These are phyloP conservation scores for Amauroascus verrucosus DNA, from an alignment of 2,329 filamentous ascomycete species.

Conservation along the genomic window DNA sequence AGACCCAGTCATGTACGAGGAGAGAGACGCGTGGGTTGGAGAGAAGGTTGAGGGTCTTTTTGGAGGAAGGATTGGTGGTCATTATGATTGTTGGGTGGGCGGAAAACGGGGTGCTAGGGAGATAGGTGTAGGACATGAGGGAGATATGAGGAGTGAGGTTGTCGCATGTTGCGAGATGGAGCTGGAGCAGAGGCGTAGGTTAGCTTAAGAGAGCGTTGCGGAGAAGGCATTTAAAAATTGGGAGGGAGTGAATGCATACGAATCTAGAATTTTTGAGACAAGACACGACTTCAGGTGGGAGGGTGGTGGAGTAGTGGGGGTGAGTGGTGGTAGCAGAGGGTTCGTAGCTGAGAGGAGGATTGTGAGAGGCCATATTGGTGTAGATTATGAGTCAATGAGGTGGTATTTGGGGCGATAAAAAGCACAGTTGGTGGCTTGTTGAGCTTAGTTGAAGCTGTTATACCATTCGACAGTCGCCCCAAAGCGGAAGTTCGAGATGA, in stretches of 20 bases:
- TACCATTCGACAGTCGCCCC: no score
- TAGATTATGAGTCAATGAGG: not conserved
- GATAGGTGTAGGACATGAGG: slow-evolving; percentile 98
- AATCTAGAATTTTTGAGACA: slow-evolving; percentile 93
- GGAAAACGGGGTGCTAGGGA: slow-evolving; percentile 63
- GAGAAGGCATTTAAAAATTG: not conserved
- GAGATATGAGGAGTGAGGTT: slow-evolving; percentile 80
- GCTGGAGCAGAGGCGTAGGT: slow-evolving; percentile 43
- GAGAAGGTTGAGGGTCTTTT: slow-evolving; percentile 65
- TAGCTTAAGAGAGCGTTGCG: slow-evolving; percentile 7
- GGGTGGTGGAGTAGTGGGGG: slow-evolving; percentile 55
- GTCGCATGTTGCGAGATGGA: slow-evolving; percentile 87
- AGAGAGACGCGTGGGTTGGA: slow-evolving; percentile 80
- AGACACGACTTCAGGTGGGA: slow-evolving; percentile 76
- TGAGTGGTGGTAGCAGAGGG: slow-evolving; percentile 63
- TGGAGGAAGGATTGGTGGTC: slow-evolving; percentile 69
- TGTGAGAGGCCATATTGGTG: slow-evolving; percentile 39
- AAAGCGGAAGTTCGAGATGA: no score
- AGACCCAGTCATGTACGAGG: slow-evolving; percentile 97
- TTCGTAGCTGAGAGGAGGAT: slow-evolving; percentile 64
- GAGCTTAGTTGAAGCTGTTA: not conserved
- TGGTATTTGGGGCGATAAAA: no score
- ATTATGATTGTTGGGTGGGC: slow-evolving; percentile 78
- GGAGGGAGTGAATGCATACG: slow-evolving; percentile 45
- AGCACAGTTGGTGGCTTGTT: no score